Evolutionary conservation across 2,329 filamentous ascomycete species (phyloP), one percentile per base, ranked within the genome.

Genomic region (Colletotrichum chlorophyti): DNA sequence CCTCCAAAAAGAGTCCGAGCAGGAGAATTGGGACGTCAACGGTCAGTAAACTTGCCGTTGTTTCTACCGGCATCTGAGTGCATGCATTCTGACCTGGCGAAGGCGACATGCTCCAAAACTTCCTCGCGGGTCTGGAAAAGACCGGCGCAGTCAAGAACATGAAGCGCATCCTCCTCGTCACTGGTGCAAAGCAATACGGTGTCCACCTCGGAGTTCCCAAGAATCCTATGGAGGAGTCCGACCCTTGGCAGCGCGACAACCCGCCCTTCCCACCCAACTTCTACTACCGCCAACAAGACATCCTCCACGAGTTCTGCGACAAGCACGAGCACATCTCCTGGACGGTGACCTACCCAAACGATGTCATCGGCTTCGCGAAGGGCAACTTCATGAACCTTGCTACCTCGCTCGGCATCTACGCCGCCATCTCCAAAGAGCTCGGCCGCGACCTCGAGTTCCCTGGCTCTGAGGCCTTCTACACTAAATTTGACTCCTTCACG

Each of bases 101-200:
- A 48, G 45, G 77, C 12, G 69, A 67, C 29, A 77, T 83, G 75
- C 70, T 83, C 6, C 64, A 70, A 37, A 81, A 79, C 65, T 82
- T 83, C 66, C 69, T 83, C 19, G 52, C 68, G 2, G 78, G 79
- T 0, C 69, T 83, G 8, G 70, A 72, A 1, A 71, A 74, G 14
- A 78, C 74, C 2, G 76, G 75, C 0, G 74, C 74, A 4, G 67
- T 70, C 31, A 70, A 71, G 41, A 68, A 71, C 11, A 63, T 83
- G 41, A 79, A 81, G 62, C 73, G 76, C n/a, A 72, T 83, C 53
- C 66, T 83, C 19, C 70, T 83, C 9, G 77, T 80, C 6, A 78
- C 74, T 1, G 80, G 80, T 1, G 67, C 72, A 31, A 83, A 83
- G 63, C 79, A 84, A 50, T 84, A 83, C 63, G 79, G 80, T 21